These are phyloP conservation scores for Lentinula aciculospora DNA, from an alignment of 768 basidiomycete genomes.

Conservation along the genomic window DNA sequence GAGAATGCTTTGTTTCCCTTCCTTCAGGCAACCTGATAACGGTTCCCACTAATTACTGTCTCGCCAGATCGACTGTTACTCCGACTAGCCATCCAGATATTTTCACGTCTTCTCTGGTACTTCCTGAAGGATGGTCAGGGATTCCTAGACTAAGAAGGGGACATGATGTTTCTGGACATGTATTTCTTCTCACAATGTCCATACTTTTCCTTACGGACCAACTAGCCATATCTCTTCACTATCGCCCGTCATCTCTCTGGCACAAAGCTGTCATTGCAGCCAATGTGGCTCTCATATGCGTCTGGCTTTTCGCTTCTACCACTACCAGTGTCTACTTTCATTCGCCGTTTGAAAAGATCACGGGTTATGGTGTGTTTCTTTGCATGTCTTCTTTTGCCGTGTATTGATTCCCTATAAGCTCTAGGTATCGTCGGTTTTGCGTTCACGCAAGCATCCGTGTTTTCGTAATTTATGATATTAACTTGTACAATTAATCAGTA, in stretches of 20 bases:
- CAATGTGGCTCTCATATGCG: conserved; percentile 41
- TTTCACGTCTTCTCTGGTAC: conserved; percentile 38
- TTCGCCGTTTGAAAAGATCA: conserved; percentile 78
- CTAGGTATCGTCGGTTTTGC: conserved; percentile 15
- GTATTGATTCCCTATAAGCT: conserved; percentile 5
- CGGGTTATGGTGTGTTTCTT: conserved; percentile 67
- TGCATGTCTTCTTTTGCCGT: not conserved
- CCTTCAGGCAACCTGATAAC: conserved; percentile 49
- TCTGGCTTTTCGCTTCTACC: conserved; percentile 71
- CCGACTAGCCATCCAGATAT: conserved; percentile 57
- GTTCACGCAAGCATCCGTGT: conserved; percentile 13
- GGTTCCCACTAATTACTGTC: conserved; percentile 57
- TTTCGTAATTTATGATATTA: not conserved
- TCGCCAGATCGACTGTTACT: conserved; percentile 42
- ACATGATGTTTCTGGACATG: conserved; percentile 91
- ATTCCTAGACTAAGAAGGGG: conserved; percentile 68
- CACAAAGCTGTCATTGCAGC: conserved; percentile 45
- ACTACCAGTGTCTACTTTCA: conserved; percentile 93
- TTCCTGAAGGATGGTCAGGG: conserved; percentile 38
- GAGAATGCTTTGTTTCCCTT: conserved; percentile 65
- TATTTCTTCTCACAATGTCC: conserved; percentile 83
- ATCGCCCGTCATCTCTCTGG: conserved; percentile 29
- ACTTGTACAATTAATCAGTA: not conserved
- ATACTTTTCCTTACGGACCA: conserved; percentile 77
- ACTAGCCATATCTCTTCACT: conserved; percentile 48